These are phyloP conservation scores for Ophiostoma novo-ulmi DNA, from an alignment of 2,329 filamentous ascomycete species.

Conservation along the genomic window DNA sequence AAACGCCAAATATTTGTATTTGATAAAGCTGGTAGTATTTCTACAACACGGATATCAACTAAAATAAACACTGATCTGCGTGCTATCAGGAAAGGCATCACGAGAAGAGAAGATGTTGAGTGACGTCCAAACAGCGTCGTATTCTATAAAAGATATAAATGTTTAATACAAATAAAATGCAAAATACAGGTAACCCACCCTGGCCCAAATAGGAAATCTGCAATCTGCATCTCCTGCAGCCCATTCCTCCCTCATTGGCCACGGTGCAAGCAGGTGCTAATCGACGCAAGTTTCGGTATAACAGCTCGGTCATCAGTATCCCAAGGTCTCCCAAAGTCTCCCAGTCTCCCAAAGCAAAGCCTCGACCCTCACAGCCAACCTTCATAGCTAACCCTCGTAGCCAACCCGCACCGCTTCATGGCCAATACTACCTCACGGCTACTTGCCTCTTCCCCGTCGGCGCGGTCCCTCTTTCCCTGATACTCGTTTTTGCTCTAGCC, in stretches of 20 bases:
- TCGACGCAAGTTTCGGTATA: slow-evolving; percentile 27
- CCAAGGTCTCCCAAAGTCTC: slow-evolving; percentile 11
- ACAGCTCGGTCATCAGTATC: slow-evolving; percentile 16
- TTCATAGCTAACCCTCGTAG: background rate
- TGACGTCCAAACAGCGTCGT: slow-evolving; percentile 3
- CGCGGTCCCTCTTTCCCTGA: background rate
- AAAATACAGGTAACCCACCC: slow-evolving; percentile 5
- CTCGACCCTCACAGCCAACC: background rate
- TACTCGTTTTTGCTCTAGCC: background rate
- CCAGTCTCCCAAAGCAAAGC: slow-evolving; percentile 13
- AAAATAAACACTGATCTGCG: background rate
- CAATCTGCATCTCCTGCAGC: background rate
- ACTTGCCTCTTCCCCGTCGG: background rate
- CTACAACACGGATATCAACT: background rate
- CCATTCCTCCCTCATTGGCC: slow-evolving; percentile 19
- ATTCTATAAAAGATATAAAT: background rate
- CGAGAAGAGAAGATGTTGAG: background rate
- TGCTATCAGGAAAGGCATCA: background rate
- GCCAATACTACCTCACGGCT: background rate
- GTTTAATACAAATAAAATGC: background rate
- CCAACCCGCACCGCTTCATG: background rate
- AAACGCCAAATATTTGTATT: background rate
- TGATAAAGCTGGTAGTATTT: background rate
- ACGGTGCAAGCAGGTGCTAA: slow-evolving; percentile 19
- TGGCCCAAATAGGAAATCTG: slow-evolving; percentile 19